Evolutionary conservation across 768 basidiomycete species (phyloP), one percentile per base, ranked within the genome.

Genomic region (Pisolithus tinctorius): DNA sequence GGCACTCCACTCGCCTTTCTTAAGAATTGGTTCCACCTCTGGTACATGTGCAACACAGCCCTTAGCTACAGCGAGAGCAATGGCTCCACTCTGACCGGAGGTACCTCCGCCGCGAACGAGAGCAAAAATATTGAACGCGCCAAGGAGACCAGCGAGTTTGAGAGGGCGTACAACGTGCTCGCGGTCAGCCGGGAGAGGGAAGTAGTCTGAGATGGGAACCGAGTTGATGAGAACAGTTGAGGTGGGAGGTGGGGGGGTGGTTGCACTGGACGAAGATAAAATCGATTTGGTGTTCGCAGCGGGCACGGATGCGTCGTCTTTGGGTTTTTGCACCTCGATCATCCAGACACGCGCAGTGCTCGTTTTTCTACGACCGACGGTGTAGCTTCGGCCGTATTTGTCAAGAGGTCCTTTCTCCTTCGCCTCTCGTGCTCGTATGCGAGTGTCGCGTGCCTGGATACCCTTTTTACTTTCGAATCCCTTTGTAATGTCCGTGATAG

Each of bases 331-430:
- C 49, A 79, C 78, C 31, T 84, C 80, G 54, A 96, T 87, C 74
- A 95, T 86, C 94, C 94, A 98, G 8, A 94, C 93, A 37, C 91
- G 80, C 34, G 94, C 93, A 1, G 85, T 74, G 59, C 88, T 90
- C 53, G 91, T 91, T 71, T 98, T 98, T 57, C 94, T 78, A 68
- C 82, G 80, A 37, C 94, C 94, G 45, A 87, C 63, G 0, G 88
- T 88, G 63, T 91, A 90, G n/a, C 85, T 83, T 52, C 94, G 76
- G n/a, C 92, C 91, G 50, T 78, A 77, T 42, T 77, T 71, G 65
- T 97, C 94, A 48, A 90, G 69, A 25, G 71, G 63, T 34, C 82
- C 78, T 7, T 74, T 72, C 60, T 84, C 74, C 68, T 77, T 71
- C 60, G 55, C 60, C 31, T 60, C 58, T 46, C 57, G 50, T 30